Conservation (phyloP, 805 yeast species). For the Yarrowia sp. region DNA sequence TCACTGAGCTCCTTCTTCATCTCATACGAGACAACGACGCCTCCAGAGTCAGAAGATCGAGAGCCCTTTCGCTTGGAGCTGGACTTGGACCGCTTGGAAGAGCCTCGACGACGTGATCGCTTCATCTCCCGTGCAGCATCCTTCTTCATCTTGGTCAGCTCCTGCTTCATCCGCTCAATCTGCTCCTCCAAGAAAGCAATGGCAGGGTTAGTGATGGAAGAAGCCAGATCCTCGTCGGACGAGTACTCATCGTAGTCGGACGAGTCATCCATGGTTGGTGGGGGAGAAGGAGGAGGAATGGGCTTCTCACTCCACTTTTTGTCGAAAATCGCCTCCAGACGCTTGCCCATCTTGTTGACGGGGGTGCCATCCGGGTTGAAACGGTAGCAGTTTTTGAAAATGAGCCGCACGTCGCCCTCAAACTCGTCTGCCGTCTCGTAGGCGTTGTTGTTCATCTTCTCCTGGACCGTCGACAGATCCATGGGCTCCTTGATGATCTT, state of each 20-base stretch:
- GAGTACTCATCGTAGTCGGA: slow-evolving; percentile 44
- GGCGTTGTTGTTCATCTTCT: slow-evolving; percentile 78
- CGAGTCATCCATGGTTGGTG: slow-evolving; percentile 46
- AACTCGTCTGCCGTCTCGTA: slow-evolving; percentile 88
- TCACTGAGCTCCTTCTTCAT: slow-evolving; percentile 95
- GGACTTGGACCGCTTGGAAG: slow-evolving; percentile 39
- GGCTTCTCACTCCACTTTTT: slow-evolving; percentile 88
- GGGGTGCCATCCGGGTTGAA: slow-evolving; percentile 98
- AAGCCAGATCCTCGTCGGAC: slow-evolving; percentile 42
- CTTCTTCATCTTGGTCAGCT: slow-evolving; percentile 76
- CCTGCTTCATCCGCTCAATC: slow-evolving; percentile 77
- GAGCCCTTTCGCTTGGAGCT: slow-evolving; percentile 25
- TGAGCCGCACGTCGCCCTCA: slow-evolving; percentile 75
- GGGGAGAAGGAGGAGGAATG: slow-evolving; percentile 60
- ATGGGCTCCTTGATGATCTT: slow-evolving; percentile 88
- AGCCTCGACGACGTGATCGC: slow-evolving; percentile 48
- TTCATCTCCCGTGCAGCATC: slow-evolving; percentile 37
- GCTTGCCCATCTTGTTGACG: slow-evolving; percentile 92
- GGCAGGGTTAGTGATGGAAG: slow-evolving; percentile 77
- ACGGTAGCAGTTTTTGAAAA: slow-evolving; percentile 82
- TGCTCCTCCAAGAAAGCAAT: slow-evolving; percentile 87
- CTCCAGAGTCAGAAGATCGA: slow-evolving; percentile 33
- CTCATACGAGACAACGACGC: slow-evolving; percentile 69
- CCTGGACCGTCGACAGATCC: slow-evolving; percentile 85
- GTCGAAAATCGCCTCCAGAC: slow-evolving; percentile 80